Conservation (phyloP, 495 filamentous ascomycete species). For the Astrocystis sublimbata region DNA sequence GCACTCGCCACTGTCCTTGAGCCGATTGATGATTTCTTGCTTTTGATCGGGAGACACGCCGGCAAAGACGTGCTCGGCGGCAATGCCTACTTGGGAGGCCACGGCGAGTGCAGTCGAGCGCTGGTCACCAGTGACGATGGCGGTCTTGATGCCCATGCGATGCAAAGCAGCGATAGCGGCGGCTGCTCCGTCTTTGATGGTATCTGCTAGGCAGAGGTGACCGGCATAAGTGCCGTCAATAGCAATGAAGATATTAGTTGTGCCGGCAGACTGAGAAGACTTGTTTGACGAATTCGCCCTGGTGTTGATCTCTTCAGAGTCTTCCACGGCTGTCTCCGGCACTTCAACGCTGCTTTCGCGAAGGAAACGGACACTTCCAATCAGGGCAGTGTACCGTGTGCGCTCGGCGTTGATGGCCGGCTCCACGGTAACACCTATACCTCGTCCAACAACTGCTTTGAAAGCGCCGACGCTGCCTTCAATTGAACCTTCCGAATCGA, state of each 20-base stretch:
- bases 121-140: conserved; percentile 94
- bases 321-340: conserved; percentile 59
- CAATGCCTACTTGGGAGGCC: conserved; percentile 80
- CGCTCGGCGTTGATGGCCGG: conserved; percentile 66
- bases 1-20: conserved; percentile 69
- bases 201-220: conserved; percentile 80
- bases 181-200: conserved; percentile 82
- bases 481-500: conserved; percentile 70
- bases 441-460: conserved; percentile 78
- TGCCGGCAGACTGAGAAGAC: conserved; percentile 55
- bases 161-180: conserved; percentile 81
- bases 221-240: conserved; percentile 81
- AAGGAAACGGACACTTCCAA: conserved; percentile 82
- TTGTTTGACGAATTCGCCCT: conserved; percentile 35
- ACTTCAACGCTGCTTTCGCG: conserved; percentile 65
- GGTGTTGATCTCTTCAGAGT: conserved; percentile 56
- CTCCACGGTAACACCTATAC: conserved; percentile 79
- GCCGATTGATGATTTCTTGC: conserved; percentile 72
- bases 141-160: conserved; percentile 78
- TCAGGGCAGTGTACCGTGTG: conserved; percentile 70
- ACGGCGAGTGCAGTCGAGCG: conserved; percentile 77
- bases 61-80: conserved; percentile 70
- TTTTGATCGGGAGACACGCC: conserved; percentile 87
- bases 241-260: conserved; percentile 87
- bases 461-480: conserved; percentile 86